Evolutionary conservation across 2,329 filamentous ascomycete species (phyloP).

Genomic region (Alternaria atra): DNA sequence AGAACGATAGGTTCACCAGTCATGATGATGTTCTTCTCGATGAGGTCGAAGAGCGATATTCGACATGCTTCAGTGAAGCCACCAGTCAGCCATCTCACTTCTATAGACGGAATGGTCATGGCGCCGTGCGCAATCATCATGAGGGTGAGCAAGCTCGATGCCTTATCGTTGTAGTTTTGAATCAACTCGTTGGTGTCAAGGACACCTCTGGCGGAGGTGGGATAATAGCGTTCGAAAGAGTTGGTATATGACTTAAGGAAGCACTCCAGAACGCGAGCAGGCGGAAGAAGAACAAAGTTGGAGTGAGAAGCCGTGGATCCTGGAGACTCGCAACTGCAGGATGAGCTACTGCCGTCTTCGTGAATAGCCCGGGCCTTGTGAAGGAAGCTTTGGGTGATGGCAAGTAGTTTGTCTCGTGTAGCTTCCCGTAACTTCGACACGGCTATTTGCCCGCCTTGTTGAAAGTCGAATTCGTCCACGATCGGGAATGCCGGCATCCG

Average conservation of each 20-base stretch:
- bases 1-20: constrained; percentile 71
- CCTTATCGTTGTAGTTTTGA: constrained; percentile 67
- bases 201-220: constrained; percentile 66
- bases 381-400: constrained; percentile 74
- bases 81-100: constrained; percentile 71
- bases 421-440: constrained; percentile 61
- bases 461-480: constrained; percentile 59
- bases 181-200: constrained; percentile 74
- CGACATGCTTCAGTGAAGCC: constrained; percentile 75
- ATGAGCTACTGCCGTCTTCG: constrained; percentile 59
- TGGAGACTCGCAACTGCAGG: constrained; percentile 55
- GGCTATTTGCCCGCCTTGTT: constrained; percentile 56
- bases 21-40: constrained; percentile 75
- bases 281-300: constrained; percentile 72
- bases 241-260: constrained; percentile 73
- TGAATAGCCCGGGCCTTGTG: constrained; percentile 76
- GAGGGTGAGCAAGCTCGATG: constrained; percentile 71
- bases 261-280: constrained; percentile 71
- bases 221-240: constrained; percentile 72
- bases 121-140: constrained; percentile 79
- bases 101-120: constrained; percentile 69
- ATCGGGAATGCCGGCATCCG: constrained; percentile 51
- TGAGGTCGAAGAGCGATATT: constrained; percentile 75
- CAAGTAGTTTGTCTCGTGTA: constrained; percentile 73
- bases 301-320: constrained; percentile 59